Evolutionary conservation across 116 monocot genomes (phyloP).

Genomic region (Papilionanthe hybrid): DNA sequence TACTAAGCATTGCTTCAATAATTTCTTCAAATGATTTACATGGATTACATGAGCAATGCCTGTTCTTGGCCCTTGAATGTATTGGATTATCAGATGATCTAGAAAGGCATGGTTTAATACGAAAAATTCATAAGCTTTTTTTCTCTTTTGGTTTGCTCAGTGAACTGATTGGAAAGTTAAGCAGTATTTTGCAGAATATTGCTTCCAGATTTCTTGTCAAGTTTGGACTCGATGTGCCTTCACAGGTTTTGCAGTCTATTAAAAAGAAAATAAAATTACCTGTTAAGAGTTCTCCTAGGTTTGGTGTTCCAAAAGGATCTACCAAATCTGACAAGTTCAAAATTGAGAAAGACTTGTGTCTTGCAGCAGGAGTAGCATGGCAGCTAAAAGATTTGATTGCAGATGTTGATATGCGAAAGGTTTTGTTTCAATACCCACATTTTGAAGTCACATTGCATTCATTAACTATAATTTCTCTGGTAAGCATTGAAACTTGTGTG

Average conservation of each 20-base stretch:
- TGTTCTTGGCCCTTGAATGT: conserved; percentile 40
- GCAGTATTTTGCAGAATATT: conserved; percentile 34
- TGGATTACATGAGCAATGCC: conserved; percentile 41
- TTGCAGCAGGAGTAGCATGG: conserved; percentile 66
- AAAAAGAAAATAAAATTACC: conserved; percentile 43
- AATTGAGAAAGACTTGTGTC: conserved; percentile 32
- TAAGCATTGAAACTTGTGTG: conserved; percentile 43
- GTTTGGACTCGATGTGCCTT: conserved; percentile 19
- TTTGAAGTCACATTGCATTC: conserved; percentile 37
- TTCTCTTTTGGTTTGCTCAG: conserved; percentile 48
- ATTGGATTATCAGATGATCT: conserved; percentile 39
- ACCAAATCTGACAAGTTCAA: conserved; percentile 16
- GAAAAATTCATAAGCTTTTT: conserved; percentile 57
- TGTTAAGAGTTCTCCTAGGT: conserved; percentile 20
- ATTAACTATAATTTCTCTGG: conserved; percentile 48
- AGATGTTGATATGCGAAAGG: conserved; percentile 28
- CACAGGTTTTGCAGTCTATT: conserved; percentile 13
- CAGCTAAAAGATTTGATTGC: conserved; percentile 71
- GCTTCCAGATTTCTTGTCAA: conserved; percentile 35
- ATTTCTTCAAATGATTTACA: conserved; percentile 42
- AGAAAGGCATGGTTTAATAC: conserved; percentile 45
- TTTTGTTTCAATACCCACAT: conserved; percentile 42
- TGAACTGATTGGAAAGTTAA: conserved; percentile 52
- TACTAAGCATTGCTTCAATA: conserved; percentile 53
- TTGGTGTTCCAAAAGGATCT: conserved; percentile 20